Base-by-base conservation (phyloP, 768 basidiomycete genomes). In the Collybiopsis confluens region DNA sequence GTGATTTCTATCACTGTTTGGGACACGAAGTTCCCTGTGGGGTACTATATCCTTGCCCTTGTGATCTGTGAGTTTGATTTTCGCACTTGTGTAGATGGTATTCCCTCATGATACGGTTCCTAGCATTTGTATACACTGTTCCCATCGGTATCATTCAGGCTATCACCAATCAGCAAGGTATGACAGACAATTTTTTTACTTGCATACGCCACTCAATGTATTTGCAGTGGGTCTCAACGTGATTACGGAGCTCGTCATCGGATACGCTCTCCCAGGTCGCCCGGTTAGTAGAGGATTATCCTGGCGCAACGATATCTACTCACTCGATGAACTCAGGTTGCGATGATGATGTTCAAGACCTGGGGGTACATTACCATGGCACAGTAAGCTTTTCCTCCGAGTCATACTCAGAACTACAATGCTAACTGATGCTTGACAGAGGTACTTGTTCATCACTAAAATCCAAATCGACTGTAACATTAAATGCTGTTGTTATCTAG, bases 301-400 rank as follows among this genome's bases (percentile, higher is more conserved):
- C n/a, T n/a, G 13, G 38, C 4, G 18, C 5, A 40, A 40, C 18
- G 38, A 15, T 5, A 16, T 9, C 4, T 4, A 16, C 13, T 16
- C 8, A 40, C 5, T 5, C 18, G n/a, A 20, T 15, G 38, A 16
- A 4, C 13, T 33, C 33, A 15, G 30, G 65, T 91, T 53, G 89
- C 90, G 0, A 88, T 83, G 77, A 90, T 92, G 89, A 72, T 91
- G 73, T 90, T 90, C 78, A 91, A 89, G 79, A 87, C 86, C 0
- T 89, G 77, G 76, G 88, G 89, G 28, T 89, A 88, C 60, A 83
- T 86, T 54, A 83, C 80, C 46, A 81, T 83, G 77, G 73, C 75
- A 2, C 83, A 86, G 30, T 33, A 33, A 33, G 30, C 13, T 33
- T 33, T 6, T 33, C 30, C 10, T 49, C 30, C 5, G 20, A 33